Conservation (phyloP, 805 yeast species). For the Saturnispora saitoi region DNA sequence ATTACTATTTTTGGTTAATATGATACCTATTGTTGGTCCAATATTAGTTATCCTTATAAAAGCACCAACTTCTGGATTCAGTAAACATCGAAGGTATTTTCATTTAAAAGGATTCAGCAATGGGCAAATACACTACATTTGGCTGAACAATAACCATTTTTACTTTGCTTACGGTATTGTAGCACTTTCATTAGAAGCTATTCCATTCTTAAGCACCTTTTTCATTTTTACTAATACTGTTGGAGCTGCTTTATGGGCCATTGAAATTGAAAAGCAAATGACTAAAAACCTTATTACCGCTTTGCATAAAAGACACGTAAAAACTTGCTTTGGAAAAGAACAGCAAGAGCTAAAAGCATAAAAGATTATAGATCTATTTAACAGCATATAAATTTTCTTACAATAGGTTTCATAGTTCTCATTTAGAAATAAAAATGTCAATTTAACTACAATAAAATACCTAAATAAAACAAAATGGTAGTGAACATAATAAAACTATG, state of each 20-base stretch:
- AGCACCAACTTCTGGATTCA: conserved; percentile 47
- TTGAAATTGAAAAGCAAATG: conserved; percentile 25
- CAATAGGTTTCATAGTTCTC: too few relatives aligned
- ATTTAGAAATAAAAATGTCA: too few relatives aligned
- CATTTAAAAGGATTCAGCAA: conserved; percentile 42
- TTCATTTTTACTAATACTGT: conserved; percentile 50
- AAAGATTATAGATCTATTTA: too few relatives aligned
- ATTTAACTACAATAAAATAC: background rate
- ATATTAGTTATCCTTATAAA: conserved; percentile 39
- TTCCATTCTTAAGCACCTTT: conserved; percentile 45
- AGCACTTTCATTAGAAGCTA: conserved; percentile 41
- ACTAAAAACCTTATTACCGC: background rate
- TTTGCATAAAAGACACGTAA: background rate
- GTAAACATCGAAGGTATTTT: conserved; percentile 48
- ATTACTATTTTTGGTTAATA: conserved; percentile 31
- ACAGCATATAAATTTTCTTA: too few relatives aligned
- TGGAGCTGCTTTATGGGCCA: conserved; percentile 63
- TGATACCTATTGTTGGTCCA: conserved; percentile 55
- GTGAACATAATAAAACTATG: background rate
- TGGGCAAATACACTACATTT: conserved; percentile 33
- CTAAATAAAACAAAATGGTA: background rate
- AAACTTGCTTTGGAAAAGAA: background rate
- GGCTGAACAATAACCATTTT: conserved; percentile 25
- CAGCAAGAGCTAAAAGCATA: too few relatives aligned
- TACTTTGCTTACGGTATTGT: conserved; percentile 45